These are phyloP conservation scores for Exophiala sp. DNA, from an alignment of 2,329 filamentous ascomycete genomes.

Conservation along the genomic window DNA sequence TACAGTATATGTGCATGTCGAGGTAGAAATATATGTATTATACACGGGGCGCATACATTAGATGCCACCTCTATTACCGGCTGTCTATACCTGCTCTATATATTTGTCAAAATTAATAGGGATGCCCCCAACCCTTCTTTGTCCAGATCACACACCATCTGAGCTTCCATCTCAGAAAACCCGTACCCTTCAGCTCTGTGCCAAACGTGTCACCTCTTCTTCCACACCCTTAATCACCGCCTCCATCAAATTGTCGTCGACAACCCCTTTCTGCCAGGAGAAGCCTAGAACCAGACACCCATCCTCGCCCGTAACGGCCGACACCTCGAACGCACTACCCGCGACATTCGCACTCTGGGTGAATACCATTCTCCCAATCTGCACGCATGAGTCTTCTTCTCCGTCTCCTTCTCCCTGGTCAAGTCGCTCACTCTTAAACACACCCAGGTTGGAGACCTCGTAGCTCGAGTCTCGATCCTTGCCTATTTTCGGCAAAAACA, in stretches of 20 bases:
- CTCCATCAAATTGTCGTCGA: conserved; percentile 10
- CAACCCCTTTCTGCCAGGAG: conserved; percentile 17
- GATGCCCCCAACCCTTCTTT: too few relatives aligned
- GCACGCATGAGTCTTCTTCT: conserved; percentile 4
- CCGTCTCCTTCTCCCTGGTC: neutral
- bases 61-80: too few relatives aligned
- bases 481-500: conserved; percentile 37
- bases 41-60: too few relatives aligned
- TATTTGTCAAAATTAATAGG: too few relatives aligned
- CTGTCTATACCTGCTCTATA: too few relatives aligned
- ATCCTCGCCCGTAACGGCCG: conserved; percentile 42
- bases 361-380: conserved; percentile 41
- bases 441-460: conserved; percentile 46
- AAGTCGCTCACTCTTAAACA: conserved; percentile 31
- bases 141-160: too few relatives aligned
- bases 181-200: neutral
- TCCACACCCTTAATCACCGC: neutral
- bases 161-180: neutral
- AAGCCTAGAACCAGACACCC: conserved; percentile 34
- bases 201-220: neutral
- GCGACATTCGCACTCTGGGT: conserved; percentile 41
- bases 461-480: conserved; percentile 36
- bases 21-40: too few relatives aligned
- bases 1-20: too few relatives aligned
- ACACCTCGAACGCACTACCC: conserved; percentile 37